Evolutionary conservation across 768 basidiomycete genomes (phyloP), one percentile per base, ranked within the genome.

Genomic region (Phylloporus sp.): DNA sequence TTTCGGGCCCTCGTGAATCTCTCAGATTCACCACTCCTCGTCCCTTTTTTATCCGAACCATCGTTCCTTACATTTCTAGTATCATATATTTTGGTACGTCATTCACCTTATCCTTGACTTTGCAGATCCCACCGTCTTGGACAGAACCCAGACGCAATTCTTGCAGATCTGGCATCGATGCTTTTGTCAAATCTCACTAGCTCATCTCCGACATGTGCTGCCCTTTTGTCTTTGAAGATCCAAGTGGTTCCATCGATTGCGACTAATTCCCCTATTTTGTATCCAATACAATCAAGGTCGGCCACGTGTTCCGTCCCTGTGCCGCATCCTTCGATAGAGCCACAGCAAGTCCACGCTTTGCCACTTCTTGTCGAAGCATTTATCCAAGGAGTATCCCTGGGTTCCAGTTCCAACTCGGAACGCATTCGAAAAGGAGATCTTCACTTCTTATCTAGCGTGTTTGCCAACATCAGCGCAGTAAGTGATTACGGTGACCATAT

Each of bases 81-180:
- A 0, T 89, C 95, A 0, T 97, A 97, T 67, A 91, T 93, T 49
- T 76, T 95, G 57, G 95, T 97, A 59, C 45, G 90, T 76, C 22
- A 12, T n/a, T 23, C 24, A 16, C 16, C 53, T 31, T 56, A 23
- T 31, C 42, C 27, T 47, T 16, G 11, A 39, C 40, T 39, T 18
- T 20, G 29, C 45, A 50, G 45, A 50, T 58, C 55, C 29, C 45
- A 53, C 53, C 52, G 50, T 50, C 24, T 20, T 24, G 22, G 35
- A 9, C 59, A 97, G 94, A 88, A 93, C 69, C 87, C 91, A n/a
- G 82, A 87, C 54, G 84, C 95, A 10, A 83, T 87, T 51, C 85
- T 97, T 24, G 92, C 93, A 29, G 95, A 97, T 74, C 82, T 98
- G 18, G 92, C 94, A 4, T 80, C 91, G n/a, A 98, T 98, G 95